Evolutionary conservation across 148 eudicot genomes (phyloP), one percentile per base, ranked within the genome.

Genomic region (Rhododendron williamsianum): DNA sequence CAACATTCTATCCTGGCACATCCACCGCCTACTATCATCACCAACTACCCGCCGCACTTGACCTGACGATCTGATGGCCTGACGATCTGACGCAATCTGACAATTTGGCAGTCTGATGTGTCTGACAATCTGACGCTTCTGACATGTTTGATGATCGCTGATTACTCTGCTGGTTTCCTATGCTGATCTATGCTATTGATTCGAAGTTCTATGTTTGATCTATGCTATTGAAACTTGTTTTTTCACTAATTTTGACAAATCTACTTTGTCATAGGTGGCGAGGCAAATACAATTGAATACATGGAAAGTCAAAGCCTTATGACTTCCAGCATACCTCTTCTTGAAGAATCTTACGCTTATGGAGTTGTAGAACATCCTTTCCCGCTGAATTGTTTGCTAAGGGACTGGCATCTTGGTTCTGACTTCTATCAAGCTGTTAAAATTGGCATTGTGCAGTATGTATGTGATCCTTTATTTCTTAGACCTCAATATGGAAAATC

Each of bases 371-470:
- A 97, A 87, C 98, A 95, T 90, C 99, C 99, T 65, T 97, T 94
- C 83, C 99, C 99, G 2, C 87, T 97, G 25, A 97, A 92, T 80
- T 97, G 89, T 90, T 91, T 90, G 83, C 76, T 97, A n/a, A 91
- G 91, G 88, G 93, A 91, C 74, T 97, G 99, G 99, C 89, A 91
- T 88, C 99, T 95, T 84, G 98, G 99, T 85, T 89, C 93, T 76
- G 92, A 95, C 81, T 97, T 97, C 87, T 97, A 97, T 90, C 93
- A 97, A 80, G 96, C 95, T 83, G 98, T 97, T 74, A 97, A 97
- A 89, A 93, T 97, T 88, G 98, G 99, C 90, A 92, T 97, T 83
- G 99, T 97, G 84, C 98, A 97, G 92, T 97, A 97, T 91, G 98
- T 97, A 95, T 87, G 98, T 90, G 65, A 49, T 79, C 79, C 60